A percentile compares a stretch with the other conserved stretches of the same genome.
phyloP scores from a whole-genome alignment of 306 rosid genomes.

The Alnus glutinosa region DNA sequence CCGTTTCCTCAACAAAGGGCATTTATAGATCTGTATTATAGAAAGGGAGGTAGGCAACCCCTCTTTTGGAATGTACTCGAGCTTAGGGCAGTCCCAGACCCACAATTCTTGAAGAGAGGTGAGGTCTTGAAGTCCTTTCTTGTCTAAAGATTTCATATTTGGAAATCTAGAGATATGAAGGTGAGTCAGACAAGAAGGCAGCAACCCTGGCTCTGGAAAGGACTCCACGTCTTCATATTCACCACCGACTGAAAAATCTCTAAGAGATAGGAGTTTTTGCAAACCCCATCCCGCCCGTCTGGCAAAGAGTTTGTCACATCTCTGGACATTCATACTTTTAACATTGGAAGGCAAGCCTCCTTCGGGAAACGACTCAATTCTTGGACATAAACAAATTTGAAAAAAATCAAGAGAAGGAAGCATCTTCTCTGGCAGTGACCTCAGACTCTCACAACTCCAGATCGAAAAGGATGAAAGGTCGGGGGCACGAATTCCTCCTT shows the following conservation, averaged over 20 bases:
- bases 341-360: too few species aligned
- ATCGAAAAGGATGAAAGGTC: background rate
- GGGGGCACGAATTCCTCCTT: background rate
- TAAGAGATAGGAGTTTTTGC: background rate
- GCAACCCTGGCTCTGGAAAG: background rate
- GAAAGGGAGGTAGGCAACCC: background rate
- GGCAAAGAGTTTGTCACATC: background rate
- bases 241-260: fast-evolving
- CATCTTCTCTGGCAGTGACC: background rate
- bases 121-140: background rate
- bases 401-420: background rate
- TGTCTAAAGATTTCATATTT: background rate
- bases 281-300: constrained; percentile 10
- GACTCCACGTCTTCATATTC: background rate
- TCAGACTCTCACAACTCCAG: too few species aligned
- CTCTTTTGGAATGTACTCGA: constrained; percentile 22
- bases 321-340: fast-evolving
- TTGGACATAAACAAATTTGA: background rate
- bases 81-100: fast-evolving
- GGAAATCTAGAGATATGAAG: fast-evolving
- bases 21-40: fast-evolving
- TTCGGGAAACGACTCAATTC: too few species aligned
- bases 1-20: background rate
- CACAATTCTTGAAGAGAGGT: background rate
- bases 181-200: background rate